phyloP scores from a whole-genome alignment of 208 protist species.

The Leishmania major region DNA sequence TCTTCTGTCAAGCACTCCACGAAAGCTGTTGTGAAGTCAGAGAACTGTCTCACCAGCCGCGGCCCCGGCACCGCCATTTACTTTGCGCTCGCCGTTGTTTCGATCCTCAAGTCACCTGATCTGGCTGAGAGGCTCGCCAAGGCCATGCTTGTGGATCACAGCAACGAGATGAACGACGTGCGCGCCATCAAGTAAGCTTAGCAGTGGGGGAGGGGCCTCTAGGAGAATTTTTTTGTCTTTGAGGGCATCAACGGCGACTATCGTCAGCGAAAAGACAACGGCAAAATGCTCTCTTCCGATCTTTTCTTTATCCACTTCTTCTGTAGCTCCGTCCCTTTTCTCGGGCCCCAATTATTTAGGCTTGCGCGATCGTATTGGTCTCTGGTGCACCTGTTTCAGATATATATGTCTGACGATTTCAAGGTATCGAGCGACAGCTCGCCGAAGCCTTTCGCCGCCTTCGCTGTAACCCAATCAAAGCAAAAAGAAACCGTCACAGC shows the following conservation, averaged over 20 bases:
- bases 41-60: conserved; percentile 85
- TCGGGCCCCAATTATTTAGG: not conserved
- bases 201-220: not conserved
- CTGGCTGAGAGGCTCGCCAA: conserved; percentile 67
- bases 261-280: not conserved
- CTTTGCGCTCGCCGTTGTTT: conserved; percentile 80
- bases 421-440: not conserved
- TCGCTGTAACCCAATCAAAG: not conserved
- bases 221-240: not conserved
- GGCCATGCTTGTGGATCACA: conserved; percentile 69
- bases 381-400: not conserved
- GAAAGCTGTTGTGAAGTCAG: conserved; percentile 72
- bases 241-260: not conserved
- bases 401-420: not conserved
- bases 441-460: not conserved
- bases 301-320: conserved; percentile 1
- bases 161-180: conserved; percentile 31
- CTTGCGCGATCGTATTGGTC: not conserved
- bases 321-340: not conserved
- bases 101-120: conserved; percentile 61
- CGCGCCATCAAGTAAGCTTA: conserved; percentile 18
- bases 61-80: conserved; percentile 86
- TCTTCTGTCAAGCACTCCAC: conserved; percentile 50
- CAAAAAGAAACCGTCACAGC: not conserved
- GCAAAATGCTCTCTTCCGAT: not conserved